Conservation (phyloP, 345 rosid species). For the Hibiscus syriacus region DNA sequence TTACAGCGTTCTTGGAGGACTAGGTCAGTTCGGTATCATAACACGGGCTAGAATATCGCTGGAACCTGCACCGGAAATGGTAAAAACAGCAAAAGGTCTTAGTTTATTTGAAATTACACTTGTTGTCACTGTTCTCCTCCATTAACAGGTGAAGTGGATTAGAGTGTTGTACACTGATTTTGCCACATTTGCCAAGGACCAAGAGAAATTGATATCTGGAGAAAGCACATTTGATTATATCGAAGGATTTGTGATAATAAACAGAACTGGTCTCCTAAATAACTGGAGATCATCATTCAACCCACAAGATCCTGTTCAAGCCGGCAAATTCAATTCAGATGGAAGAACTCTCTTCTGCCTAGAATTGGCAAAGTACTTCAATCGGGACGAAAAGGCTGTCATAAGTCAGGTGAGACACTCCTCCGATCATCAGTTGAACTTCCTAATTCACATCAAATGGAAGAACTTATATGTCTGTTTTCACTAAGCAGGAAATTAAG, state of each 20-base stretch:
- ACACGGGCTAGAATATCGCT: constrained; percentile 78
- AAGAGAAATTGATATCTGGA: constrained; percentile 59
- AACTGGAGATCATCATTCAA: constrained; percentile 84
- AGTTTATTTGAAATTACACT: not conserved
- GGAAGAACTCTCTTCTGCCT: constrained; percentile 78
- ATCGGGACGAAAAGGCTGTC: constrained; percentile 27
- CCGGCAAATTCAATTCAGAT: constrained; percentile 66
- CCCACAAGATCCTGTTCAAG: constrained; percentile 70
- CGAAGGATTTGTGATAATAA: constrained; percentile 87
- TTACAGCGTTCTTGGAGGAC: constrained; percentile 79
- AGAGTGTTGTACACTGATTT: constrained; percentile 84
- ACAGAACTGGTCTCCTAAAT: constrained; percentile 73
- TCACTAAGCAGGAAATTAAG: constrained; percentile 55
- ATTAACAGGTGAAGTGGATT: constrained; percentile 86
- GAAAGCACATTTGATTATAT: constrained; percentile 59
- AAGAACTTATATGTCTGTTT: constrained; percentile 7
- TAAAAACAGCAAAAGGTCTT: constrained; percentile 27
- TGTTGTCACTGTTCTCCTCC: constrained; percentile 12
- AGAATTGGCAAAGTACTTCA: constrained; percentile 78
- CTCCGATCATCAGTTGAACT: not conserved
- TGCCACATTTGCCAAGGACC: constrained; percentile 60
- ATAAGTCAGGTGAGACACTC: constrained; percentile 45
- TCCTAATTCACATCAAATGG: constrained; percentile 1
- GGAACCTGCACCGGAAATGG: constrained; percentile 79
- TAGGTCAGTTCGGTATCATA: constrained; percentile 95